Percentiles rank a stretch among this genome's conserved stretches.
Evolutionary conservation across 768 basidiomycete species (phyloP).

Genomic region (Gautieria morchelliformis): DNA sequence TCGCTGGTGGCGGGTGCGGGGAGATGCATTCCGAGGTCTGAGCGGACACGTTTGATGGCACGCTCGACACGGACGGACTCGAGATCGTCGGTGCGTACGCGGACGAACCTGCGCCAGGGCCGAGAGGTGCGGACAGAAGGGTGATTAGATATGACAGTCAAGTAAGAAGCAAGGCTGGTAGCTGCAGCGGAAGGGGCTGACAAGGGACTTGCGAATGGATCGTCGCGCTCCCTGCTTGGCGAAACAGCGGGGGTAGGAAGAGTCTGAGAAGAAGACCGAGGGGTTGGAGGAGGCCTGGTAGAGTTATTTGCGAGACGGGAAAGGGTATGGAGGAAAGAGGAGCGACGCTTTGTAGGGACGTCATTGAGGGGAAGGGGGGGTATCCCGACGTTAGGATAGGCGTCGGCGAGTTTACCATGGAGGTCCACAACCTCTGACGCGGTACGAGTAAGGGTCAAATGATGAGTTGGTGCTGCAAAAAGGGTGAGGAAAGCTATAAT

Average conservation of each 20-base stretch:
- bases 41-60: conserved; percentile 79
- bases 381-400: conserved; percentile 44
- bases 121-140: conserved; percentile 50
- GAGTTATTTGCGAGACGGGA: conserved; percentile 53
- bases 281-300: conserved; percentile 22
- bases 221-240: conserved; percentile 44
- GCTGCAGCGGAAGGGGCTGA: conserved; percentile 19
- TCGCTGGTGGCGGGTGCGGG: background rate
- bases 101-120: conserved; percentile 79
- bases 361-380: conserved; percentile 54
- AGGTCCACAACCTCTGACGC: conserved; percentile 71
- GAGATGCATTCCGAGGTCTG: conserved; percentile 70
- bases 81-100: conserved; percentile 78
- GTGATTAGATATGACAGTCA: conserved; percentile 70
- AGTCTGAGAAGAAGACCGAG: conserved; percentile 22
- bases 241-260: conserved; percentile 36
- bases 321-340: conserved; percentile 77
- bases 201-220: conserved; percentile 43
- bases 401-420: conserved; percentile 63
- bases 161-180: conserved; percentile 65
- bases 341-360: conserved; percentile 54
- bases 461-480: conserved; percentile 71
- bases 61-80: conserved; percentile 81
- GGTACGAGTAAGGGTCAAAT: conserved; percentile 76
- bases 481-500: background rate